phyloP scores from a whole-genome alignment of 2,329 filamentous ascomycete species.

The Cercospora sp. region DNA sequence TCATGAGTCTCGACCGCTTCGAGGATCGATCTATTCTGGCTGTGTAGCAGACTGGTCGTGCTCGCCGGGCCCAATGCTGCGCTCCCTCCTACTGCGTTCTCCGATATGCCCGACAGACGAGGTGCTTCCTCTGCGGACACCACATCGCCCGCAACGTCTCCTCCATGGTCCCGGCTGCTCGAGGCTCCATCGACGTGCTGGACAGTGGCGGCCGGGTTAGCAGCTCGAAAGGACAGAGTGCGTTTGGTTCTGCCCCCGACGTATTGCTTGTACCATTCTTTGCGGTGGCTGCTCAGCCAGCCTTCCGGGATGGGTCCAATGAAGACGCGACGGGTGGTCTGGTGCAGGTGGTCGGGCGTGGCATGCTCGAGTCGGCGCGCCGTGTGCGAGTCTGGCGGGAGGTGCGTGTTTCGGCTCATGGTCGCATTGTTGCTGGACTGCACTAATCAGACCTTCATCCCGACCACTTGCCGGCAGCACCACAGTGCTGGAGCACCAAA shows the following conservation, averaged over 20 bases:
- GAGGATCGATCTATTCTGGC: conserved; percentile 22
- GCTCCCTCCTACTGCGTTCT: conserved; percentile 6
- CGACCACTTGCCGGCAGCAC: background rate
- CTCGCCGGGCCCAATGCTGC: conserved; percentile 26
- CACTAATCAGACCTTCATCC: background rate
- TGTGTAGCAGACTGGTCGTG: conserved; percentile 33
- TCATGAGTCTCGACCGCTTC: conserved; percentile 17
- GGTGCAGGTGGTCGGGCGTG: conserved; percentile 60
- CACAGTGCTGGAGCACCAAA: background rate
- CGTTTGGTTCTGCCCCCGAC: conserved; percentile 40
- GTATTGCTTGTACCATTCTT: conserved; percentile 61
- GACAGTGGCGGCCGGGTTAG: conserved; percentile 22
- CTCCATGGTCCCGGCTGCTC: background rate
- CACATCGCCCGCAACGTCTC: conserved; percentile 4
- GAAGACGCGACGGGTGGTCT: conserved; percentile 63
- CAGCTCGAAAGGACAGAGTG: conserved; percentile 34
- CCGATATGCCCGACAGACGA: conserved; percentile 13
- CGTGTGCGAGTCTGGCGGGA: conserved; percentile 39
- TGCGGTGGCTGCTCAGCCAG: conserved; percentile 63
- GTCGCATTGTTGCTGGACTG: conserved; percentile 15
- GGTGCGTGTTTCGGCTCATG: conserved; percentile 21
- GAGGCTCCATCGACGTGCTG: conserved; percentile 2
- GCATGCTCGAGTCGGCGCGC: conserved; percentile 55
- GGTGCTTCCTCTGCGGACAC: conserved; percentile 4
- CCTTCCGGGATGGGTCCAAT: conserved; percentile 66